These are phyloP conservation scores for Bretschneidera sinensis DNA, from an alignment of 345 rosid genomes.

Conservation along the genomic window DNA sequence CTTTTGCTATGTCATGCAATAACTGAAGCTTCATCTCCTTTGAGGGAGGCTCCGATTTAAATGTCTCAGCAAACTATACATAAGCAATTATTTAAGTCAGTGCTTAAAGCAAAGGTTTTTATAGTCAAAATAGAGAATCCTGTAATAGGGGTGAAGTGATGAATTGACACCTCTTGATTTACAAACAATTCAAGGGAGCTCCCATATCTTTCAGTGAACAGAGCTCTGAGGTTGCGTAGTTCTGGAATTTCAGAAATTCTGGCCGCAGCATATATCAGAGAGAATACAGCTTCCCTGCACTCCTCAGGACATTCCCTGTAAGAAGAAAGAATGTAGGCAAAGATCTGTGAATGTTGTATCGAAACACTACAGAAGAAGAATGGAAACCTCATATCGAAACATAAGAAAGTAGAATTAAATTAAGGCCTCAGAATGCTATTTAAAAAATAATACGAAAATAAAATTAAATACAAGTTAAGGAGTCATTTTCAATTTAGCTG, in stretches of 20 bases:
- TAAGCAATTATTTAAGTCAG: slow-evolving; percentile 2
- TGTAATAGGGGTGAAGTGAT: background rate
- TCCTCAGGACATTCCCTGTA: slow-evolving; percentile 77
- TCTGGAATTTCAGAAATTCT: slow-evolving; percentile 82
- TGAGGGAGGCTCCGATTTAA: slow-evolving; percentile 40
- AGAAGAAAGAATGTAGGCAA: slow-evolving; percentile 1
- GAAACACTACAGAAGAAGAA: no score
- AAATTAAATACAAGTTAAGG: no score
- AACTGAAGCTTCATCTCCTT: slow-evolving; percentile 65
- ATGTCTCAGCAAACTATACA: slow-evolving; percentile 46
- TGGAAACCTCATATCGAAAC: no score
- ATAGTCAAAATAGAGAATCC: background rate
- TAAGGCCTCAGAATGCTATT: background rate
- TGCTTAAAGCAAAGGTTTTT: background rate
- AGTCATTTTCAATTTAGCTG: no score
- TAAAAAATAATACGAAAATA: no score
- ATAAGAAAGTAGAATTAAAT: no score
- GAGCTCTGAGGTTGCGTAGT: slow-evolving; percentile 57
- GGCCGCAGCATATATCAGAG: slow-evolving; percentile 82
- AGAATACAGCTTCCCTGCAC: slow-evolving; percentile 67
- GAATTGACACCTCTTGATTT: slow-evolving; percentile 47
- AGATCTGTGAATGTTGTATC: no score
- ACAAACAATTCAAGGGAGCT: slow-evolving; percentile 39
- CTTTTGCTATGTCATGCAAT: slow-evolving; percentile 51
- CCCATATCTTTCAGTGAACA: slow-evolving; percentile 61